Base-by-base conservation (phyloP, 129 eudicot genomes). In the Calendula officinalis region DNA sequence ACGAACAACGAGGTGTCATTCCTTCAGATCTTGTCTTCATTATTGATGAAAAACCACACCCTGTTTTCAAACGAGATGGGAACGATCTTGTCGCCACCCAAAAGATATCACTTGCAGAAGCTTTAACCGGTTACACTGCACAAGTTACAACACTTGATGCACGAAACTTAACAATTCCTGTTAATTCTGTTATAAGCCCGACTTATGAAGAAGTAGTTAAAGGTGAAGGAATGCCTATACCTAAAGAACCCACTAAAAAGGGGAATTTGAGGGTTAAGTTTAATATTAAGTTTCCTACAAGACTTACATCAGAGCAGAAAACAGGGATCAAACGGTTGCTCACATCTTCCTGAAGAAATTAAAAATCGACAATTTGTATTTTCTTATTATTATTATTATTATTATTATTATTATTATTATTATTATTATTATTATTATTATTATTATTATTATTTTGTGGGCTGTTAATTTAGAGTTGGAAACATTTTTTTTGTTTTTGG, bases 141-240 rank as follows among this genome's bases (percentile, higher is more conserved):
- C 81, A 76, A 7, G 11, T 87, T 10, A 87, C 84, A 3, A 81
- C 95, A 10, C 69, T 87, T 5, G 95, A 87, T 30, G 90, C 85
- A 0, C 67, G 95, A 62, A 81, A 13, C 47, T 48, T 87, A 69
- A 75, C 83, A 9, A 45, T 87, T n/a, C 90, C 95, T 0, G 67
- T 87, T 10, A 87, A 64, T 69, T 66, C 59, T 5, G 90, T 87
- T 57, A 81, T 83, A 14, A 78, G 83, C 66, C 87, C 87, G 30
- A 78, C 60, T 12, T 83, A 87, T 52, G 95, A 87, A 73, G 95
- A 83, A 55, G 83, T 87, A 4, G 81, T 83, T 52, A 83, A 78
- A 13, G 74, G 70, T 11, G 95, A 87, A 83, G 95, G 95, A 9
- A 87, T 87, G 95, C 95, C 95, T 0, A 47, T 83, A 5, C 90